These are phyloP conservation scores for Amanita subjunquillea DNA, from an alignment of 768 basidiomycete species.

Conservation along the genomic window DNA sequence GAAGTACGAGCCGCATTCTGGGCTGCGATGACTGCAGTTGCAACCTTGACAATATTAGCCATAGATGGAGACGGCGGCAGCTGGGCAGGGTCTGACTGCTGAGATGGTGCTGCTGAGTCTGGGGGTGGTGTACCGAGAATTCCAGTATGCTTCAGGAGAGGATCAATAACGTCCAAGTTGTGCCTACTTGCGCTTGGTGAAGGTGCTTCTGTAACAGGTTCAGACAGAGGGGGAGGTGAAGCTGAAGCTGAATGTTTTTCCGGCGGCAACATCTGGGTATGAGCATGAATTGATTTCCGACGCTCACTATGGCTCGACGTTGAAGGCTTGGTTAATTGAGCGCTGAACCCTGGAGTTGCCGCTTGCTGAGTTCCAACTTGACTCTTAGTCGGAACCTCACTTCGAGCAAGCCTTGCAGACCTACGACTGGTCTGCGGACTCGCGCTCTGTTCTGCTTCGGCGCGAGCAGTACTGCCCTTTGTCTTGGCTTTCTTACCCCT, in stretches of 20 bases:
- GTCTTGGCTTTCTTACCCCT: background rate
- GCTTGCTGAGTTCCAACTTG: background rate
- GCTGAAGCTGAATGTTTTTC: conserved; percentile 1
- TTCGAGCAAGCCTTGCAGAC: conserved; percentile 4
- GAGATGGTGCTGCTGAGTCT: background rate
- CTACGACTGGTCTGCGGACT: background rate
- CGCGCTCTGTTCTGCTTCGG: background rate
- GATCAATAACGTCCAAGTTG: background rate
- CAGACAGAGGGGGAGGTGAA: conserved; percentile 7
- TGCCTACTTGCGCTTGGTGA: background rate
- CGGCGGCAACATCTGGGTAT: background rate
- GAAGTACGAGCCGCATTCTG: conserved; percentile 14
- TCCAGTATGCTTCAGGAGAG: background rate
- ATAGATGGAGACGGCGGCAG: conserved; percentile 14
- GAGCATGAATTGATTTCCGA: background rate
- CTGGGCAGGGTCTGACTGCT: background rate
- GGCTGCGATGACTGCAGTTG: conserved; percentile 26
- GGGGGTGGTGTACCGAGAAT: background rate
- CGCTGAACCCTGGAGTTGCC: background rate
- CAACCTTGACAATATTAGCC: conserved; percentile 26
- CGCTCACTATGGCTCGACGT: background rate
- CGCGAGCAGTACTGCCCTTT: background rate
- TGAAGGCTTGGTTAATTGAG: background rate
- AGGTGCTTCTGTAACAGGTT: background rate
- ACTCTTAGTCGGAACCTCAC: background rate